Percentiles rank a stretch among this genome's conserved stretches.
Evolutionary conservation across 129 eudicot genomes (phyloP).

Genomic region (Saposhnikovia divaricata): DNA sequence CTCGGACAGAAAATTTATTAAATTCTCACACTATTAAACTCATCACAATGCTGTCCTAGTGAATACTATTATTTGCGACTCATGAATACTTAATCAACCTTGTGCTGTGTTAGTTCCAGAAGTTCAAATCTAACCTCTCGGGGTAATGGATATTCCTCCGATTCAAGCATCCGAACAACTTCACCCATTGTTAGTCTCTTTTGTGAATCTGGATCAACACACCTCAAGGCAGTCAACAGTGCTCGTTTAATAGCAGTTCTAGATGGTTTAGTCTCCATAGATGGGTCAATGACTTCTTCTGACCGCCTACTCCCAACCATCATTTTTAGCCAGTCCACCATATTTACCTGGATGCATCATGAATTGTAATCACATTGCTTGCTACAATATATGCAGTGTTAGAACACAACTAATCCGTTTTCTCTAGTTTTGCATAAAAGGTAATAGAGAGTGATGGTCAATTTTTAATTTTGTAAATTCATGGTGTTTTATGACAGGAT

Average conservation of each 20-base stretch:
- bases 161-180: constrained; percentile 83
- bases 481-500: not conserved
- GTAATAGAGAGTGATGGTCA: not conserved
- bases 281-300: constrained; percentile 82
- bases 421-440: not conserved
- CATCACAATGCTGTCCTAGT: not conserved
- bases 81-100: not conserved
- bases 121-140: constrained; percentile 46
- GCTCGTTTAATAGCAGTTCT: constrained; percentile 74
- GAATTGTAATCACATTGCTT: not conserved
- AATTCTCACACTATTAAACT: not conserved
- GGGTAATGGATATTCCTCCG: constrained; percentile 67
- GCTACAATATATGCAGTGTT: not conserved
- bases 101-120: not conserved
- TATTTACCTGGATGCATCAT: constrained; percentile 41
- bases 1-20: no score
- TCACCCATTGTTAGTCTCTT: constrained; percentile 77
- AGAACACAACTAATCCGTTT: not conserved
- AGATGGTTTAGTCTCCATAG: constrained; percentile 58
- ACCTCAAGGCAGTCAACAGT: constrained; percentile 72
- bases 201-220: constrained; percentile 76
- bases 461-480: not conserved
- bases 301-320: constrained; percentile 77
- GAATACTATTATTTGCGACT: not conserved
- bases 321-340: constrained; percentile 81